Base-by-base conservation (phyloP, 208 protist genomes). In the Leishmania braziliensis region DNA sequence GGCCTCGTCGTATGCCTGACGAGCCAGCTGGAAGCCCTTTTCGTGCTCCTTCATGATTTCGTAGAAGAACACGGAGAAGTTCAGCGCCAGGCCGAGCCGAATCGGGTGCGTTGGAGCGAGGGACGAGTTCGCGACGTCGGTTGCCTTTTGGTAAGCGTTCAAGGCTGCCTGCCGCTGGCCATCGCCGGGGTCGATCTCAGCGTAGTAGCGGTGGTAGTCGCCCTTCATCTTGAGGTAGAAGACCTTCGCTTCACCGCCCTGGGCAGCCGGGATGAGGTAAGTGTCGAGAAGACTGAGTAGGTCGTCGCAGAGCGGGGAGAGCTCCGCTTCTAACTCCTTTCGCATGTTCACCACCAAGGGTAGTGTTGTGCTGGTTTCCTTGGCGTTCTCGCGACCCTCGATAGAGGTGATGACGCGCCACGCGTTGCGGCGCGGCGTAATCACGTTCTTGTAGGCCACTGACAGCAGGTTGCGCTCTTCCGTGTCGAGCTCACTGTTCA, bases 51-150 rank as follows among this genome's bases (percentile, higher is more conserved):
- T 99, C 83, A 99, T 91, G 86, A 99, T 99, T 92, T 99, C 99
- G 90, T 99, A 99, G 92, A 99, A 99, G 91, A 99, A 99, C 62
- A 99, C 99, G 48, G 99, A 99, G 89, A 99, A 99, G 96, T 99
- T 99, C 53, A 99, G 96, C 65, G 98, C 99, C 70, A 99, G 98
- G 77, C 99, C 99, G n/a, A 99, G 96, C 71, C 99, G 98, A 76
- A 99, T 99, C 51, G 99, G 99, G 93, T 99, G 95, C 12, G 99
- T 99, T 48, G 99, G 93, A 53, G 94, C 89, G 16, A 98, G 91
- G 23, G 93, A 96, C 5, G 89, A 91, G 79, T 92, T 95, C 48
- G 95, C 95, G 84, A 94, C 92, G 58, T 97, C 94, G 26, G 92
- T 93, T 29, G 95, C 95, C 85, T 97, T 94, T 68, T 93, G 86